Evolutionary conservation across 768 basidiomycete genomes (phyloP).

Genomic region (Lactarius hengduanensis): DNA sequence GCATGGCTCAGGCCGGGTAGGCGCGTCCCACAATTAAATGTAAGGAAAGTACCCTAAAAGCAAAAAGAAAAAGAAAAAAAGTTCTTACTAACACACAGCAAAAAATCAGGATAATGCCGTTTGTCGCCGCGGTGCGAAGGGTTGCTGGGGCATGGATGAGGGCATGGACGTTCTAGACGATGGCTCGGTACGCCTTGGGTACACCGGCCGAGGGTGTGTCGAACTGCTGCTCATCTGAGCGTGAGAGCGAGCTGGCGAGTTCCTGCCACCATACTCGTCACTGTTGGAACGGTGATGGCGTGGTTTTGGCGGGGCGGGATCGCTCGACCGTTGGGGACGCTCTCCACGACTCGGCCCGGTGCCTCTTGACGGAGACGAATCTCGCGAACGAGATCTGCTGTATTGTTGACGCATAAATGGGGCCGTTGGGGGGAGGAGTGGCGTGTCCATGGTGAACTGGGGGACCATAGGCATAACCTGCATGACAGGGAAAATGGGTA

Average conservation of each 20-base stretch:
- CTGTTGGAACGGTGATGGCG: conserved; percentile 26
- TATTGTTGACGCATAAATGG: conserved; percentile 30
- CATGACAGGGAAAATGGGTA: conserved; percentile 22
- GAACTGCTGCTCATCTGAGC: not conserved
- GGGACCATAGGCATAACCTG: conserved; percentile 26
- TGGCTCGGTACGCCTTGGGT: not conserved
- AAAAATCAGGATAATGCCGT: conserved; percentile 20
- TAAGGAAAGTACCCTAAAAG: conserved; percentile 18
- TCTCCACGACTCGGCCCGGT: conserved; percentile 22
- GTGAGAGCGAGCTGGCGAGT: conserved; percentile 6
- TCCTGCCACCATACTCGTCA: conserved; percentile 18
- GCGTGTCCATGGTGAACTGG: conserved; percentile 28
- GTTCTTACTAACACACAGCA: conserved; percentile 22
- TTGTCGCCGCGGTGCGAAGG: conserved; percentile 12
- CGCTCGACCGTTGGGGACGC: conserved; percentile 12
- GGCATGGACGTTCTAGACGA: not conserved
- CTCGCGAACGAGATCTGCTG: conserved; percentile 19
- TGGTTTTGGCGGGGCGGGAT: conserved; percentile 13
- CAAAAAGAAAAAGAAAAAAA: conserved; percentile 5
- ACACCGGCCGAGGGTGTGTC: not conserved
- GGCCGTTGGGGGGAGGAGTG: conserved; percentile 30
- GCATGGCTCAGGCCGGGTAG: conserved; percentile 11
- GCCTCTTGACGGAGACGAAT: conserved; percentile 10
- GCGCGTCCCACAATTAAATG: conserved; percentile 19
- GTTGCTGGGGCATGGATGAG: not conserved